These are phyloP conservation scores for Colletotrichum spinosum DNA, from an alignment of 2,329 filamentous ascomycete species.

Conservation along the genomic window DNA sequence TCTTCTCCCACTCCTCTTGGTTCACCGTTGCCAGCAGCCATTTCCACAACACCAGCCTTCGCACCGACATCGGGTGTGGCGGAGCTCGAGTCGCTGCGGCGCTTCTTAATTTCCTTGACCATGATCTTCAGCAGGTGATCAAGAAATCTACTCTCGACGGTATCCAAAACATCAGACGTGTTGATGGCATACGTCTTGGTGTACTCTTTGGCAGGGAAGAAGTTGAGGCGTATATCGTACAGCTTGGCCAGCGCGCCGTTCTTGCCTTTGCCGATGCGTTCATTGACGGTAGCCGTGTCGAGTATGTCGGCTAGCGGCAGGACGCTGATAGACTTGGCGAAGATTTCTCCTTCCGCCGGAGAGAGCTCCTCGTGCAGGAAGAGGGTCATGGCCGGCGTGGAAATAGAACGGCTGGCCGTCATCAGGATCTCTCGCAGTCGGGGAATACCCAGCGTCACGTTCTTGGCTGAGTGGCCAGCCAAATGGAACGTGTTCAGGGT, in stretches of 20 bases:
- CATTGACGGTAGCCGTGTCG: constrained; percentile 83
- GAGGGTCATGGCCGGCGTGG: constrained; percentile 91
- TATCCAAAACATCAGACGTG: constrained; percentile 79
- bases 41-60: constrained; percentile 65
- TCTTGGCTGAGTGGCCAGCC: constrained; percentile 97
- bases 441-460: constrained; percentile 98
- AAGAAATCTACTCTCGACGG: constrained; percentile 85
- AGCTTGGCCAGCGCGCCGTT: constrained; percentile 81
- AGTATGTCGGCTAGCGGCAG: constrained; percentile 86
- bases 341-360: constrained; percentile 76
- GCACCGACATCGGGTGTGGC: constrained; percentile 80
- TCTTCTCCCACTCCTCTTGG: constrained; percentile 60
- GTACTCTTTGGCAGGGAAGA: constrained; percentile 90
- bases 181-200: constrained; percentile 85
- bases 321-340: constrained; percentile 92
- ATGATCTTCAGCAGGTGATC: constrained; percentile 77
- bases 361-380: constrained; percentile 79
- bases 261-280: constrained; percentile 79
- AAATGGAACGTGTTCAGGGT: constrained; percentile 99
- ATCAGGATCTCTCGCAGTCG: constrained; percentile 97
- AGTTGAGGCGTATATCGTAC: constrained; percentile 83
- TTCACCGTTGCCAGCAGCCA: constrained; percentile 54
- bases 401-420: constrained; percentile 91
- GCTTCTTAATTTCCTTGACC: constrained; percentile 86
- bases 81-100: constrained; percentile 71